Conservation (phyloP, 768 basidiomycete genomes). For the Coprinopsis strossmayeri region DNA sequence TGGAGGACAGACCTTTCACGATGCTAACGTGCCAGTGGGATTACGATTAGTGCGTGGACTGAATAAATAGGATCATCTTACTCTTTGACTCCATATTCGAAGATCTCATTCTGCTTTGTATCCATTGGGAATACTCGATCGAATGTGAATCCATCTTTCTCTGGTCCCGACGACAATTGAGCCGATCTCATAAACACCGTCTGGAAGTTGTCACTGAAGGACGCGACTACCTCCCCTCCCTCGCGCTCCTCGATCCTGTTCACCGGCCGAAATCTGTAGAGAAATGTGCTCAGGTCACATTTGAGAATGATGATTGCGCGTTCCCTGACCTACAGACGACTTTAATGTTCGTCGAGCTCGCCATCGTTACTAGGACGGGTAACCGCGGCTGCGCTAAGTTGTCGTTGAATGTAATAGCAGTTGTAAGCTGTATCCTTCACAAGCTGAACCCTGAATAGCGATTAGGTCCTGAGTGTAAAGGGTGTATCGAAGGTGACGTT, state of each 20-base stretch:
- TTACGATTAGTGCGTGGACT: slow-evolving; percentile 15
- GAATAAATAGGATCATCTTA: slow-evolving; percentile 33
- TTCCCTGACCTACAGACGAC: slow-evolving; percentile 94
- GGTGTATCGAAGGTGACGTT: neutral
- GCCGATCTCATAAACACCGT: slow-evolving; percentile 76
- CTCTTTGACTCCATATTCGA: slow-evolving; percentile 98
- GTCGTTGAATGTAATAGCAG: no score
- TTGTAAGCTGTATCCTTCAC: no score
- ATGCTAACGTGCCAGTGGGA: slow-evolving; percentile 46
- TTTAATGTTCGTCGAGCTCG: slow-evolving; percentile 90
- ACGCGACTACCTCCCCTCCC: slow-evolving; percentile 84
- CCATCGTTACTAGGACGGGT: slow-evolving; percentile 28
- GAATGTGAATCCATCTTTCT: slow-evolving; percentile 97
- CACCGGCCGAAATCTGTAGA: slow-evolving; percentile 82
- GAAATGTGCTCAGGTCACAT: neutral
- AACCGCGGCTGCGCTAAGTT: neutral
- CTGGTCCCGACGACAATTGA: slow-evolving; percentile 68
- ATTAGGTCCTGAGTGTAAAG: no score
- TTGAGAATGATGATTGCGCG: neutral
- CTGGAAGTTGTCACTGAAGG: slow-evolving; percentile 81
- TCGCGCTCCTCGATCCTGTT: slow-evolving; percentile 88
- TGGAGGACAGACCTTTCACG: slow-evolving; percentile 61
- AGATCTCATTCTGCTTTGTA: slow-evolving; percentile 89
- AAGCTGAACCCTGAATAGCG: no score
- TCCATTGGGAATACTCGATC: slow-evolving; percentile 94